A percentile compares a stretch with the other conserved stretches of the same genome.
Conservation (phyloP, 106 monocot species). For the Vanilla planifolia region DNA sequence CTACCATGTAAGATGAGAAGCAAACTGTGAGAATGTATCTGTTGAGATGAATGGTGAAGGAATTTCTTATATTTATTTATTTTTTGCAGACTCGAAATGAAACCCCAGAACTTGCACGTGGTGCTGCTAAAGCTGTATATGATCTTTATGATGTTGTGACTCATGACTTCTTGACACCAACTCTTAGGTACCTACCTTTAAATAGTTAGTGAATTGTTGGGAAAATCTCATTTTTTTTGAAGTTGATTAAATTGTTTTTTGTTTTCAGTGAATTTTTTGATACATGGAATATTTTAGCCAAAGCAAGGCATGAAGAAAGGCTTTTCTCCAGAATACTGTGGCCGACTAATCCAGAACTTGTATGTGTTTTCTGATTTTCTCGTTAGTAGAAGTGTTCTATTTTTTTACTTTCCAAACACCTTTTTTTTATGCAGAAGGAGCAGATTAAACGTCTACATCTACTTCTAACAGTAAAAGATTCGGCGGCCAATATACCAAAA, state of each 20-base stretch:
- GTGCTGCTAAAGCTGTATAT: slow-evolving; percentile 78
- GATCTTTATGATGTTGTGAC: slow-evolving; percentile 84
- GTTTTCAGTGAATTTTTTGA: slow-evolving; percentile 81
- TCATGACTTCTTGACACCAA: slow-evolving; percentile 60
- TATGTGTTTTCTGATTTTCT: slow-evolving; percentile 20
- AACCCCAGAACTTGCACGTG: slow-evolving; percentile 55
- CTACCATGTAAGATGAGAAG: no score
- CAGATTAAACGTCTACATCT: slow-evolving; percentile 90
- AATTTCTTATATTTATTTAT: not conserved
- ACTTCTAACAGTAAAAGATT: slow-evolving; percentile 88
- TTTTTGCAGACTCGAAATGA: slow-evolving; percentile 59
- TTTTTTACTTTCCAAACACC: not conserved
- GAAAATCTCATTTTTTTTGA: not conserved
- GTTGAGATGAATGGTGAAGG: not conserved
- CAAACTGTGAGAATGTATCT: no score
- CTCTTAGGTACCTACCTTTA: slow-evolving; percentile 46
- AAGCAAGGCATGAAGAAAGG: slow-evolving; percentile 76
- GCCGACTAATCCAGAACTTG: slow-evolving; percentile 80
- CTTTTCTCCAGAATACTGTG: slow-evolving; percentile 80
- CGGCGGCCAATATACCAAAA: slow-evolving; percentile 87
- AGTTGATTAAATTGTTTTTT: not conserved
- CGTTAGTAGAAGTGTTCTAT: not conserved
- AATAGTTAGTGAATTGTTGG: not conserved
- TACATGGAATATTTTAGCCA: slow-evolving; percentile 82
- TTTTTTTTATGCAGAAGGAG: slow-evolving; percentile 57